These are phyloP conservation scores for Diplodia scrobiculata DNA, from an alignment of 2,329 filamentous ascomycete genomes.

Conservation along the genomic window DNA sequence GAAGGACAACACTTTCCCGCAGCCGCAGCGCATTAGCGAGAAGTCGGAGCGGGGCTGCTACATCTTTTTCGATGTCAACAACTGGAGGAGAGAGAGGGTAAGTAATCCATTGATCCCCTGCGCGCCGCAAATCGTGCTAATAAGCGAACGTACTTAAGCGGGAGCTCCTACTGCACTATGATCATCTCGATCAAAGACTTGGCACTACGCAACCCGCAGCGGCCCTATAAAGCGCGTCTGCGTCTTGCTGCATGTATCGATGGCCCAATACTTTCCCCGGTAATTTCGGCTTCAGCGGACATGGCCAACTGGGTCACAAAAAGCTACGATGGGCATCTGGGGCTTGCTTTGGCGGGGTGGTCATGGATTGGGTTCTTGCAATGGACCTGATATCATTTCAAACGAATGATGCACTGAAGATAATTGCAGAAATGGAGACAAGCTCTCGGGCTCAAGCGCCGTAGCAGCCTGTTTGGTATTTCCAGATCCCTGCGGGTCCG, in stretches of 20 bases:
- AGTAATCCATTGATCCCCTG: constrained; percentile 29
- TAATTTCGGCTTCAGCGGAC: neutral
- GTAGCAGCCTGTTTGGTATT: neutral
- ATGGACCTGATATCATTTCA: neutral
- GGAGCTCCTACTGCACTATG: constrained; percentile 57
- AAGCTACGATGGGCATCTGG: neutral
- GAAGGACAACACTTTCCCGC: constrained; percentile 53
- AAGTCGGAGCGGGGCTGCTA: constrained; percentile 56
- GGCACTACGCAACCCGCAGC: constrained; percentile 24
- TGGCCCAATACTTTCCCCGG: neutral
- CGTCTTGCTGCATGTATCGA: neutral
- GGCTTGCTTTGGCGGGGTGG: neutral
- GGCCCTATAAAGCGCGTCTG: constrained; percentile 12
- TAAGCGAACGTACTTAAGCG: constrained; percentile 39
- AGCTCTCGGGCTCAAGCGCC: neutral
- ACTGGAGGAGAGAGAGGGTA: constrained; percentile 57
- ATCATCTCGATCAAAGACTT: constrained; percentile 52
- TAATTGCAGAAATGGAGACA: neutral
- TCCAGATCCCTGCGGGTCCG: neutral
- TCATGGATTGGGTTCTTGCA: neutral
- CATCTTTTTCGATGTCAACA: constrained; percentile 57
- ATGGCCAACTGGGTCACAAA: neutral
- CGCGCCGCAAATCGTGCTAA: constrained; percentile 31
- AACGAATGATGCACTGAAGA: constrained; percentile 15
- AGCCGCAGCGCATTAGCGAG: constrained; percentile 50